Evolutionary conservation across 208 protist genomes (phyloP), one percentile per base, ranked within the genome.

Genomic region (Trypanosomatidae sp.): DNA sequence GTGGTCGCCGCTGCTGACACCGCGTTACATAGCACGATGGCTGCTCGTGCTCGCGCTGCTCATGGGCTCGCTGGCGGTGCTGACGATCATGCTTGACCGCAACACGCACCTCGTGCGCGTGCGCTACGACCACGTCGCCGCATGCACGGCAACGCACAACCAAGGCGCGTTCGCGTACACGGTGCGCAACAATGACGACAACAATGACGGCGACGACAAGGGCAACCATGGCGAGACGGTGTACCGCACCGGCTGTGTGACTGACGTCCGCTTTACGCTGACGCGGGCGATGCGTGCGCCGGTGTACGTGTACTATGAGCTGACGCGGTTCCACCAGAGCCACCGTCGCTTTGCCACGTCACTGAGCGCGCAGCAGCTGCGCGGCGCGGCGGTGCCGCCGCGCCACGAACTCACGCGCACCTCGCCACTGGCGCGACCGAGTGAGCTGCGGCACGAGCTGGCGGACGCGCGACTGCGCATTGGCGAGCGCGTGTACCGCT

Each of bases 301-400:
- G 5, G 67, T 98, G 15, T 98, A 97, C 58, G 47, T 99, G 26
- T 99, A 98, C 70, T 99, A 99, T 62, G 74, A 89, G 21, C 68
- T 99, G 4, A 92, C 88, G 1, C 96, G 97, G 38, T 98, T 98
- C 59, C 98, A 97, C 66, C 97, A 99, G 62, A 99, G 98, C 65
- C 97, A 99, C 56, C 68, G 97, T 7, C 63, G 88, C 16, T 98
- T 98, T 67, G 71, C 66, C 3, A 71, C 77, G 28, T 92, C 78
- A 6, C 57, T 72, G 39, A 81, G 55, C 22, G 74, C 88, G 45
- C 37, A 40, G 6, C 89, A 96, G 60, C 65, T 96, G 21, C 39
- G 60, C 2, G 89, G 89, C 1, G 21, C 47, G 28, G 19, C 16
- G 18, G 48, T 70, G n/a, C 20, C 37, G 3, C 19, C 8, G 0